Percentiles rank a stretch among this genome's conserved stretches.
Conservation (phyloP, 2,329 filamentous ascomycete genomes). For the Alternaria gansuensis region DNA sequence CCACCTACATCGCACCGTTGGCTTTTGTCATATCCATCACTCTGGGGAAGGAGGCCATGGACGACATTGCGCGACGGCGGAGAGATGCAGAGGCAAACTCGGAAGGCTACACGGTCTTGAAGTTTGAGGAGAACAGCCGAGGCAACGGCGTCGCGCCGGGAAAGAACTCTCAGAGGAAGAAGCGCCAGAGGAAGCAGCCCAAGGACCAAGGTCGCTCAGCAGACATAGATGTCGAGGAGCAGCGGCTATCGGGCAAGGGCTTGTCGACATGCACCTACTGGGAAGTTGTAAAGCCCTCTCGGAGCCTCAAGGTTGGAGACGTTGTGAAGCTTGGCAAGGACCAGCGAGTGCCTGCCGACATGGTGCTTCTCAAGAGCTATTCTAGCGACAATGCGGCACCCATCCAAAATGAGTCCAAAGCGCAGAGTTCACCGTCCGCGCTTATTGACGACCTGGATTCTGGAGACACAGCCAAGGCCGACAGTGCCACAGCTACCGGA, state of each 20-base stretch:
- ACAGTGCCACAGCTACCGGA: slow-evolving; percentile 33
- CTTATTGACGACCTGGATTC: slow-evolving; percentile 36
- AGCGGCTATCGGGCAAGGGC: slow-evolving; percentile 51
- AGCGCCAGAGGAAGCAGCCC: slow-evolving; percentile 47
- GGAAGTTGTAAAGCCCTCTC: slow-evolving; percentile 81
- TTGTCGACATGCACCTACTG: slow-evolving; percentile 61
- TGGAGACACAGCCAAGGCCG: slow-evolving; percentile 25
- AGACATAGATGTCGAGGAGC: slow-evolving; percentile 75
- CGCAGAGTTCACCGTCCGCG: slow-evolving; percentile 17
- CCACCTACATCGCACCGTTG: slow-evolving; percentile 91
- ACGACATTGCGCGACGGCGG: slow-evolving; percentile 85
- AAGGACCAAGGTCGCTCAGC: slow-evolving; percentile 60
- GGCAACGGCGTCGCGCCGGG: slow-evolving; percentile 48
- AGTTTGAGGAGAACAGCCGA: slow-evolving; percentile 68
- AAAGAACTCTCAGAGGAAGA: slow-evolving; percentile 40
- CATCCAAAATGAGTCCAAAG: slow-evolving; percentile 10
- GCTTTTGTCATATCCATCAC: slow-evolving; percentile 93
- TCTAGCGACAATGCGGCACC: slow-evolving; percentile 48
- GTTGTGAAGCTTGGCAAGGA: slow-evolving; percentile 93
- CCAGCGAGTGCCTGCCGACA: slow-evolving; percentile 91
- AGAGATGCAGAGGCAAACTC: slow-evolving; percentile 95
- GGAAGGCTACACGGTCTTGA: slow-evolving; percentile 82
- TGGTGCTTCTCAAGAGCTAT: slow-evolving; percentile 88
- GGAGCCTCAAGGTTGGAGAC: slow-evolving; percentile 91
- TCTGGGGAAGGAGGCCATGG: slow-evolving; percentile 92